Conservation (phyloP, 192 early-diverging fungal genomes). For the Backusella sp. region DNA sequence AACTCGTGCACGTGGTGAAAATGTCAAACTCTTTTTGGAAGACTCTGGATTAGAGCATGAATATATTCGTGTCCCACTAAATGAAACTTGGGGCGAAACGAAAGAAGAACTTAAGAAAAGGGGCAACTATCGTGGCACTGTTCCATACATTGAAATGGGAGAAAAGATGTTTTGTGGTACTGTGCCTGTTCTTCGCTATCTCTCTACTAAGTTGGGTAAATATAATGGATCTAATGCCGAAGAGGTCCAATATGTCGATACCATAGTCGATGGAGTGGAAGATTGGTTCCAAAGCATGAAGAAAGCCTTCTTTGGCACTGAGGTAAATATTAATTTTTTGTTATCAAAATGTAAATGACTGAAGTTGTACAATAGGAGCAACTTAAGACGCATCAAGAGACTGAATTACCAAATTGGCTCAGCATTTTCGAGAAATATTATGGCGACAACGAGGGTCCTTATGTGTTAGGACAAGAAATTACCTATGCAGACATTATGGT, state of each 20-base stretch:
- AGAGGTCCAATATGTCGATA: not conserved
- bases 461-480: not conserved
- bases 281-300: not conserved
- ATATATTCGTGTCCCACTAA: not conserved
- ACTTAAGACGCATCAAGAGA: not conserved
- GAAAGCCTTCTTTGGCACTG: not conserved
- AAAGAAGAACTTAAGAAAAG: not conserved
- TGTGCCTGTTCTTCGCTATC: not conserved
- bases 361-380: not conserved
- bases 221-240: not conserved
- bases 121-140: not conserved
- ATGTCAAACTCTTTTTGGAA: not conserved
- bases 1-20: slow-evolving; percentile 1
- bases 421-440: not conserved
- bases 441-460: not conserved
- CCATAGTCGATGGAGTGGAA: not conserved
- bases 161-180: not conserved
- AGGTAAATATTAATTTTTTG: not conserved
- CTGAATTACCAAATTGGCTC: not conserved
- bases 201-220: slow-evolving; percentile 4
- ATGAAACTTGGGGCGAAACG: not conserved
- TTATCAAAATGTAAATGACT: not conserved
- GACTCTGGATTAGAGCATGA: slow-evolving; percentile 1
- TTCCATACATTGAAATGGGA: not conserved
- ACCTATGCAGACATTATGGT: not conserved